These are phyloP conservation scores for Phaeosphaeriaceae sp. DNA, from an alignment of 2,329 filamentous ascomycete species.

Conservation along the genomic window DNA sequence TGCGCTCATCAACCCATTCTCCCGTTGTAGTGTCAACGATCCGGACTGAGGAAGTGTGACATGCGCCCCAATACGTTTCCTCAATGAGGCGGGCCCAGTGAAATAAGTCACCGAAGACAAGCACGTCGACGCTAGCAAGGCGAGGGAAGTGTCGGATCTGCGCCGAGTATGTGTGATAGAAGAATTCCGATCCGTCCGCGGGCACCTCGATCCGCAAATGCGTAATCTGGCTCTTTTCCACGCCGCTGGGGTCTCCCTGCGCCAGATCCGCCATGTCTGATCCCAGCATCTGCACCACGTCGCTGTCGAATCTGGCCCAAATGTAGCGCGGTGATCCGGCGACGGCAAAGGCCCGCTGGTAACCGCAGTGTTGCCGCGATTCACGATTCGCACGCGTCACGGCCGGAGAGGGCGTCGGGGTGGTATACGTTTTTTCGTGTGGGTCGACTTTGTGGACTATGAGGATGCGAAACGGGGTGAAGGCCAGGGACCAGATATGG, in stretches of 20 bases:
- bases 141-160: background rate
- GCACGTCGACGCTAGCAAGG: conserved; percentile 1
- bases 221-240: background rate
- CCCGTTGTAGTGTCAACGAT: conserved; percentile 9
- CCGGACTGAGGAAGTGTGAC: conserved; percentile 2
- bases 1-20: conserved; percentile 6
- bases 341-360: conserved; percentile 4
- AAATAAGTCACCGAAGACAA: background rate
- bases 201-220: conserved; percentile 2
- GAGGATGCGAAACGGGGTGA: too few relatives aligned
- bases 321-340: conserved; percentile 5
- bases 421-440: too few relatives aligned
- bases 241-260: background rate
- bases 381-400: conserved; percentile 11
- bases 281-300: conserved; percentile 8
- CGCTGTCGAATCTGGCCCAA: conserved; percentile 15
- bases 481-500: too few relatives aligned
- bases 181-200: background rate
- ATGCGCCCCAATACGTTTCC: conserved; percentile 5
- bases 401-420: conserved; percentile 8
- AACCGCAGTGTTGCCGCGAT: conserved; percentile 8
- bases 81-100: background rate
- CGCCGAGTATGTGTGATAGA: background rate
- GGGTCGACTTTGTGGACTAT: too few relatives aligned
- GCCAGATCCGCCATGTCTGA: background rate